Evolutionary conservation across 2,329 filamentous ascomycete genomes (phyloP).

Genomic region (Dryadomyces quercus-mongolicae): DNA sequence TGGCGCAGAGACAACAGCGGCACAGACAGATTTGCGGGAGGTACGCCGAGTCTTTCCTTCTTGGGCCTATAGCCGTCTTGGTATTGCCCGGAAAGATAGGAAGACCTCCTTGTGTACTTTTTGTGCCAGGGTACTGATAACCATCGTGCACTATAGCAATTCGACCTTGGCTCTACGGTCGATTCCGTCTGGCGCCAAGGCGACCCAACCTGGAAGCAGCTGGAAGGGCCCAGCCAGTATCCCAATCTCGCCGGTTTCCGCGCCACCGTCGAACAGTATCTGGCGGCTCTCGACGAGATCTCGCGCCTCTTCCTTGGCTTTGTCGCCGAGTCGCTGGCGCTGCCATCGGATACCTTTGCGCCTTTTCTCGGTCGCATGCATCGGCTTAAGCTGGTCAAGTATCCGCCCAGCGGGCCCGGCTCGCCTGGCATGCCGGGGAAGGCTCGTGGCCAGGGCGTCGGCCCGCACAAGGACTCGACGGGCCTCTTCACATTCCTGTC

Average conservation of each 20-base stretch:
- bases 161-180: slow-evolving; percentile 31
- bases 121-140: too few species aligned
- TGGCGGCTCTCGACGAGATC: slow-evolving; percentile 34
- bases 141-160: slow-evolving; percentile 27
- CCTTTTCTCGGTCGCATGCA: slow-evolving; percentile 44
- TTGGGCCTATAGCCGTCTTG: not conserved
- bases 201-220: slow-evolving; percentile 22
- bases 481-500: slow-evolving; percentile 53
- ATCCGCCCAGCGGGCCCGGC: slow-evolving; percentile 24
- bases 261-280: slow-evolving; percentile 31
- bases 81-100: too few species aligned
- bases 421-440: too few species aligned
- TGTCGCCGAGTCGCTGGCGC: slow-evolving; percentile 40
- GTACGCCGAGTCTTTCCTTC: not conserved
- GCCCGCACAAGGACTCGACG: slow-evolving; percentile 49
- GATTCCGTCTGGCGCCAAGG: slow-evolving; percentile 13
- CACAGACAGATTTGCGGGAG: slow-evolving; percentile 34
- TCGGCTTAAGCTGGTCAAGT: slow-evolving; percentile 45
- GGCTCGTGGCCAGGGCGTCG: slow-evolving; percentile 35
- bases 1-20: slow-evolving; percentile 43
- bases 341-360: slow-evolving; percentile 35
- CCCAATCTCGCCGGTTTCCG: slow-evolving; percentile 17
- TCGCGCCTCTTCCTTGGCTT: slow-evolving; percentile 41
- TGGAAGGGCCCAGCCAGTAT: slow-evolving; percentile 32
- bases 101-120: too few species aligned